Evolutionary conservation across 2,329 filamentous ascomycete genomes (phyloP).

Genomic region (Grosmannia serpens): DNA sequence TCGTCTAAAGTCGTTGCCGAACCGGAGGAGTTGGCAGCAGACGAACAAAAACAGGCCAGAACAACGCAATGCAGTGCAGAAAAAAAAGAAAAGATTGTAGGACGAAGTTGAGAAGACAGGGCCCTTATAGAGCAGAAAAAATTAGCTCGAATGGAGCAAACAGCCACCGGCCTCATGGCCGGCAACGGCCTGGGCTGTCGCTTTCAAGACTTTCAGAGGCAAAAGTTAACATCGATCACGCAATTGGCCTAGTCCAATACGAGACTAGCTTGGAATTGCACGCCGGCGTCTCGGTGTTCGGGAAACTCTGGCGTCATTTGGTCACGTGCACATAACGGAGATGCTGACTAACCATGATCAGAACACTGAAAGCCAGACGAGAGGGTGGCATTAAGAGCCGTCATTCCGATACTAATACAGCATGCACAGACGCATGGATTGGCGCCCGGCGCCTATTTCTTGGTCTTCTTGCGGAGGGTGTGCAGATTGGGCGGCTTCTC

Average conservation of each 20-base stretch:
- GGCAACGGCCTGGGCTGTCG: neutral
- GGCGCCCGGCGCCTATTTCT: neutral
- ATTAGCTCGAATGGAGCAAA: neutral
- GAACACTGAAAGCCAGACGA: neutral
- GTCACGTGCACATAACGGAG: neutral
- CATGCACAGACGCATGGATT: neutral
- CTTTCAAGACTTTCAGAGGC: neutral
- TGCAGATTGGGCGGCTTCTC: conserved; percentile 83
- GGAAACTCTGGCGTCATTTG: neutral
- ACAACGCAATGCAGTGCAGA: neutral
- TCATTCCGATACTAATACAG: neutral
- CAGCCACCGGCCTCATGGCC: neutral
- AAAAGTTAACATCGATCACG: conserved; percentile 11
- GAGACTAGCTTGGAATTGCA: neutral
- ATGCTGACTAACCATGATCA: neutral
- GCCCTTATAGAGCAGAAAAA: neutral
- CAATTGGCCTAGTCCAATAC: conserved; percentile 11
- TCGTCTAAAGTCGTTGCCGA: neutral
- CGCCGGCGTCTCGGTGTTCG: neutral
- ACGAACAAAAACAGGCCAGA: neutral
- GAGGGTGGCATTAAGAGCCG: neutral
- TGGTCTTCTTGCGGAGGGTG: conserved; percentile 49
- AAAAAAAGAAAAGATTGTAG: neutral
- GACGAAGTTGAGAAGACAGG: neutral
- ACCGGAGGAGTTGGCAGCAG: conserved; percentile 1